A percentile compares a stretch with the other conserved stretches of the same genome.
These are phyloP conservation scores for Pseudogymnoascus sp. DNA, from an alignment of 2,329 filamentous ascomycete genomes.

Conservation along the genomic window DNA sequence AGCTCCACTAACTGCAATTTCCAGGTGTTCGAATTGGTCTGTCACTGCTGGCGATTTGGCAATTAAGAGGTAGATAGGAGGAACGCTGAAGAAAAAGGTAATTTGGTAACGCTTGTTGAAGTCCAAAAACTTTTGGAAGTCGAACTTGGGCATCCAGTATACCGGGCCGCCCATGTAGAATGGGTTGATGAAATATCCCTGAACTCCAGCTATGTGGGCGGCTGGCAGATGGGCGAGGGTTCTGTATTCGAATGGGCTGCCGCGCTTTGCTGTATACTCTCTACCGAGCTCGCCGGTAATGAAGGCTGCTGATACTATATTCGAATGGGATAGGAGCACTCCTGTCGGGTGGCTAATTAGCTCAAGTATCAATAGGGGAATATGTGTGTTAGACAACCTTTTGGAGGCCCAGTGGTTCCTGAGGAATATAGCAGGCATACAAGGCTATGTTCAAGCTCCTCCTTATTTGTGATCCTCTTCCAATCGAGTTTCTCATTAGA, in stretches of 20 bases:
- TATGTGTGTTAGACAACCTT: slow-evolving; percentile 34
- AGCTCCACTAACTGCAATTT: slow-evolving; percentile 45
- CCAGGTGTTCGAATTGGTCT: slow-evolving; percentile 44
- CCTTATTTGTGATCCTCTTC: slow-evolving; percentile 54
- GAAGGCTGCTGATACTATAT: slow-evolving; percentile 55
- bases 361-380: not conserved
- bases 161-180: slow-evolving; percentile 38
- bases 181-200: slow-evolving; percentile 38
- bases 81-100: slow-evolving; percentile 58
- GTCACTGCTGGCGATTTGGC: slow-evolving; percentile 60
- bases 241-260: slow-evolving; percentile 28
- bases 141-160: slow-evolving; percentile 72
- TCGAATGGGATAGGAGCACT: slow-evolving; percentile 63
- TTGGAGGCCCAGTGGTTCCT: slow-evolving; percentile 73
- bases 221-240: slow-evolving; percentile 38
- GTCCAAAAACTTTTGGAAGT: slow-evolving; percentile 63
- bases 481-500: slow-evolving; percentile 35
- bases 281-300: slow-evolving; percentile 28
- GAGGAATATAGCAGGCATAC: slow-evolving; percentile 70
- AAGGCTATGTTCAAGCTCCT: slow-evolving; percentile 38
- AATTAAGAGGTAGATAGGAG: slow-evolving; percentile 64
- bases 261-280: slow-evolving; percentile 19
- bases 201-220: slow-evolving; percentile 39
- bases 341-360: slow-evolving; percentile 38
- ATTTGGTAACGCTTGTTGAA: slow-evolving; percentile 61